These are phyloP conservation scores for Flaveria ramosissima DNA, from an alignment of 129 eudicot species.

Conservation along the genomic window DNA sequence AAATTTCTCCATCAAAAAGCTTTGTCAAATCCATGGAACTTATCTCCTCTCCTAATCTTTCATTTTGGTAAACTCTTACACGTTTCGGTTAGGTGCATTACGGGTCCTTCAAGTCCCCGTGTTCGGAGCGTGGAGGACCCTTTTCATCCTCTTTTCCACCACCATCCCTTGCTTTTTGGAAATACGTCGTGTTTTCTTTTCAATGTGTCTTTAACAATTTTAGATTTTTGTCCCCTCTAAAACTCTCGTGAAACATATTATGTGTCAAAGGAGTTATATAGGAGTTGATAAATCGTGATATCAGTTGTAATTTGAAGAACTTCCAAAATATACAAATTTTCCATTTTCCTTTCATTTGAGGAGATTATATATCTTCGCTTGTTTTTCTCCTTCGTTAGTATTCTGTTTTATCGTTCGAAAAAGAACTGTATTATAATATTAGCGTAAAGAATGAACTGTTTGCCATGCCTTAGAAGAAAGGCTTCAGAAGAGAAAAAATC, in stretches of 20 bases:
- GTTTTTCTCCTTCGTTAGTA: not conserved
- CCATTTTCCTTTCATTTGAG: not conserved
- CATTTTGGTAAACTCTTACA: constrained; percentile 31
- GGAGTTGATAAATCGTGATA: constrained; percentile 16
- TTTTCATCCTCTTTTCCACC: constrained; percentile 31
- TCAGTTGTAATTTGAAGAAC: constrained; percentile 19
- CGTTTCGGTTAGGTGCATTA: constrained; percentile 25
- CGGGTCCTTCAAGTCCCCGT: constrained; percentile 67
- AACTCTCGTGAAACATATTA: constrained; percentile 14
- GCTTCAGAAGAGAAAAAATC: constrained; percentile 24
- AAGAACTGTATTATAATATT: not conserved
- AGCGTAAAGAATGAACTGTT: constrained; percentile 54
- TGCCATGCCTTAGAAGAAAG: constrained; percentile 61
- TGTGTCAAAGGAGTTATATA: constrained; percentile 28
- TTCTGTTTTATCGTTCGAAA: not conserved
- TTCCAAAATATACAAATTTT: not conserved
- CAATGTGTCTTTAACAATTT: constrained; percentile 15
- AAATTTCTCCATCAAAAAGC: constrained; percentile 46
- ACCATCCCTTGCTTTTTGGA: constrained; percentile 19
- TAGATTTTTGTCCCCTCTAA: constrained; percentile 19
- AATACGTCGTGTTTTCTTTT: constrained; percentile 16
- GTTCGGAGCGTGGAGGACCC: constrained; percentile 65
- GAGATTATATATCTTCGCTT: constrained; percentile 5
- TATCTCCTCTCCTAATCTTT: constrained; percentile 42
- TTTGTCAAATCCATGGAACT: constrained; percentile 34